phyloP scores from a whole-genome alignment of 306 rosid species.

The Dalbergia cultrata region DNA sequence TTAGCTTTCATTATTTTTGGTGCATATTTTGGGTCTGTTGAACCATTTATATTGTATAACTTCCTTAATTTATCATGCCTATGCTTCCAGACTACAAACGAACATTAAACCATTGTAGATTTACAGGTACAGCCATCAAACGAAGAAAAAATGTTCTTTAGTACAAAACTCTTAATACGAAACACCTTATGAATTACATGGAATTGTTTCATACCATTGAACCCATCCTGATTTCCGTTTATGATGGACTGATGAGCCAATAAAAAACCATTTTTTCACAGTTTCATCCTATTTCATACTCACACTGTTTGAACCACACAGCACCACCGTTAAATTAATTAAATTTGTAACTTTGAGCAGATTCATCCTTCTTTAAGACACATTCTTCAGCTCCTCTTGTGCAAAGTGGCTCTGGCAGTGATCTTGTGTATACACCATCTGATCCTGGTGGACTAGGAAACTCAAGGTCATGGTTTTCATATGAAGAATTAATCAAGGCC shows the following conservation, averaged over 20 bases:
- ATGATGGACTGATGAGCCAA: too few species aligned
- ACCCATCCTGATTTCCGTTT: too few species aligned
- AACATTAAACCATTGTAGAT: constrained; percentile 6
- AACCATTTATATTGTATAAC: not conserved
- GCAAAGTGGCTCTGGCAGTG: constrained; percentile 66
- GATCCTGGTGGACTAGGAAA: constrained; percentile 74
- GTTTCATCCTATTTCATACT: too few species aligned
- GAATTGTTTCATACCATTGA: too few species aligned
- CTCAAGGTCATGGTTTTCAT: constrained; percentile 89
- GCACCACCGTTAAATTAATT: constrained; percentile 9
- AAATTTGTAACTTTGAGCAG: constrained; percentile 59
- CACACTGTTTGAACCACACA: too few species aligned
- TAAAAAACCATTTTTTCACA: too few species aligned
- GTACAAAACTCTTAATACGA: too few species aligned
- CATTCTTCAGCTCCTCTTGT: constrained; percentile 75
- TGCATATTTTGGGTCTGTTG: constrained; percentile 3
- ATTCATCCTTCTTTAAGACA: constrained; percentile 71
- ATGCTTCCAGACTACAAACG: constrained; percentile 10
- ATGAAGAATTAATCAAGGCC: constrained; percentile 78
- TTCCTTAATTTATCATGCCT: not conserved
- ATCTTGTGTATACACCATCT: constrained; percentile 61
- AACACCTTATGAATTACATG: too few species aligned
- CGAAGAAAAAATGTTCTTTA: too few species aligned
- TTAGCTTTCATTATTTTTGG: constrained; percentile 8
- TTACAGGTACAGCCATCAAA: constrained; percentile 4